These are phyloP conservation scores for Oxyria digyna DNA, from an alignment of 148 eudicot genomes.

Conservation along the genomic window DNA sequence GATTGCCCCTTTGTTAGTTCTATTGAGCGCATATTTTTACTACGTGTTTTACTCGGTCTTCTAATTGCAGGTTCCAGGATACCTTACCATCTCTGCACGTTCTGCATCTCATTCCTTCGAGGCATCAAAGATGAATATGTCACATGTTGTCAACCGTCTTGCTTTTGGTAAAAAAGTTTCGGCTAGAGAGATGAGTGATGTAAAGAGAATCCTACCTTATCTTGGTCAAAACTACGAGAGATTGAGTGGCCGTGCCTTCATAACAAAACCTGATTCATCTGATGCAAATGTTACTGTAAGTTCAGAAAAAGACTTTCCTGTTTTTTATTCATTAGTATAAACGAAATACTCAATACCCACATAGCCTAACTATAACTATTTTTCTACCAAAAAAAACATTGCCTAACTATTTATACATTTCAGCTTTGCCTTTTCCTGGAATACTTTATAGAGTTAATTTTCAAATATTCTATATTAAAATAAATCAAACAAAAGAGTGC, in stretches of 20 bases:
- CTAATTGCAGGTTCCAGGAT: conserved; percentile 79
- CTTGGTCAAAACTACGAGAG: conserved; percentile 68
- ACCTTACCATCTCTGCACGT: conserved; percentile 78
- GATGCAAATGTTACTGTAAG: conserved; percentile 86
- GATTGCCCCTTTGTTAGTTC: background rate
- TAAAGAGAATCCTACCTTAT: conserved; percentile 60
- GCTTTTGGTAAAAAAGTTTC: conserved; percentile 71
- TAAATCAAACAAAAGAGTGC: background rate
- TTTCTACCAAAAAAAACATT: too few relatives aligned
- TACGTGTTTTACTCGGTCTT: background rate
- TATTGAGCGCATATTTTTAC: background rate
- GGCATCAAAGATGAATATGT: conserved; percentile 88
- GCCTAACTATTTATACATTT: background rate
- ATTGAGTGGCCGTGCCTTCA: conserved; percentile 49
- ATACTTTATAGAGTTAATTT: background rate
- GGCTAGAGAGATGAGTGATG: conserved; percentile 45
- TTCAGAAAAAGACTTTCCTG: conserved; percentile 4
- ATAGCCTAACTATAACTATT: background rate
- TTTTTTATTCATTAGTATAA: background rate
- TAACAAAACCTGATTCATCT: conserved; percentile 42
- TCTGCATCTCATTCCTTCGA: conserved; percentile 96
- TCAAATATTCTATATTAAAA: background rate
- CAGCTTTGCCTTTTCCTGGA: background rate
- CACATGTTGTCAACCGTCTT: conserved; percentile 58
- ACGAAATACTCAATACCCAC: background rate